These are phyloP conservation scores for Ceratorhiza oryzae-sativae DNA, from an alignment of 1,284 basidiomycete genomes.

Conservation along the genomic window DNA sequence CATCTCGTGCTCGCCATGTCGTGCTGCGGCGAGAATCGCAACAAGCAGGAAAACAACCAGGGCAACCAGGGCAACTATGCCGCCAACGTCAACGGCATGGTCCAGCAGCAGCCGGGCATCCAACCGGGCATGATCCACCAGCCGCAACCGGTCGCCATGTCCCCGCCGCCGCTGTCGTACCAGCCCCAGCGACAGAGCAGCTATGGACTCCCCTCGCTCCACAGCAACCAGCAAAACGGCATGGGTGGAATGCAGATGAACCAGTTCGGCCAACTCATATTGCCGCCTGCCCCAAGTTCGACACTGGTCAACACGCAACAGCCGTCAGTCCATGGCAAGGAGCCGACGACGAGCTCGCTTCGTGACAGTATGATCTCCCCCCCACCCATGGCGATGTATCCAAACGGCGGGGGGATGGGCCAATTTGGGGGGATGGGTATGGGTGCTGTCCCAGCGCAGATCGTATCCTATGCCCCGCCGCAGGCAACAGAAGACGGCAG, in stretches of 20 bases:
- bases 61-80: slow-evolving; percentile 18
- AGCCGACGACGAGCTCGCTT: slow-evolving; percentile 18
- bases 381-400: slow-evolving; percentile 6
- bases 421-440: slow-evolving; percentile 8
- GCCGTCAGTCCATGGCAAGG: slow-evolving; percentile 18
- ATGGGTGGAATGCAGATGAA: slow-evolving; percentile 15
- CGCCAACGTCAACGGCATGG: not conserved
- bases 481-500: slow-evolving; percentile 48
- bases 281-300: not conserved
- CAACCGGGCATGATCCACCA: not conserved
- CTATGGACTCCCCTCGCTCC: not conserved
- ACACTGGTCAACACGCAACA: slow-evolving; percentile 15
- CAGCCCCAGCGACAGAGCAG: slow-evolving; percentile 29
- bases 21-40: slow-evolving; percentile 37
- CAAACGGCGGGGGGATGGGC: not conserved
- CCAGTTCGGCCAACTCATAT: slow-evolving; percentile 22
- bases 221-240: not conserved
- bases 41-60: slow-evolving; percentile 4
- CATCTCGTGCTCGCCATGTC: slow-evolving; percentile 22
- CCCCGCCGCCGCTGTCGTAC: slow-evolving; percentile 1
- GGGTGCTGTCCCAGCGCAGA: not conserved
- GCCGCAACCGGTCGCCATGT: slow-evolving; percentile 4
- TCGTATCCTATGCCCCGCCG: slow-evolving; percentile 1
- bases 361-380: slow-evolving; percentile 22
- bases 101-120: not conserved